A percentile compares a stretch with the other conserved stretches of the same genome.
These are phyloP conservation scores for Penicillium sclerotiorum DNA, from an alignment of 2,329 filamentous ascomycete genomes.

Conservation along the genomic window DNA sequence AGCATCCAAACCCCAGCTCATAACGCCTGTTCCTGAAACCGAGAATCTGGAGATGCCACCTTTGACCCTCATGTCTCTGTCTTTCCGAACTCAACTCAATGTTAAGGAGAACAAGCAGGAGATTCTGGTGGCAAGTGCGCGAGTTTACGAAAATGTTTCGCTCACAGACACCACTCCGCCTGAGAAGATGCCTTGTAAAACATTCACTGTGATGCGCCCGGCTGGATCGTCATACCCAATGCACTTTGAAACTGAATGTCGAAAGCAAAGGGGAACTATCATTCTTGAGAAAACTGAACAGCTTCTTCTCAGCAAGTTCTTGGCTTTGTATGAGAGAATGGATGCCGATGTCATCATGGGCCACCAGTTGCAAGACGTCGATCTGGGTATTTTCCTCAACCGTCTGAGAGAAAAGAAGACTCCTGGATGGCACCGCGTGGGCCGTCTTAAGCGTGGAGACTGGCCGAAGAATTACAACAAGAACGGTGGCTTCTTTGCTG, in stretches of 20 bases:
- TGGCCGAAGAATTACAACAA: constrained; percentile 90
- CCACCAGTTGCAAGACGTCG: constrained; percentile 94
- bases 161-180: constrained; percentile 85
- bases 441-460: constrained; percentile 75
- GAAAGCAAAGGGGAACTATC: constrained; percentile 74
- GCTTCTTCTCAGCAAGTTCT: constrained; percentile 82
- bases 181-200: constrained; percentile 84
- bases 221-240: constrained; percentile 74
- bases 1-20: constrained; percentile 74
- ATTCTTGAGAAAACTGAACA: constrained; percentile 81
- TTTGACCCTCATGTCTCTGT: constrained; percentile 92
- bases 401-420: constrained; percentile 88
- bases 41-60: constrained; percentile 83
- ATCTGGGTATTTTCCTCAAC: constrained; percentile 87
- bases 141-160: constrained; percentile 88
- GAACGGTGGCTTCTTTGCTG: constrained; percentile 86
- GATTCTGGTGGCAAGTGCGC: constrained; percentile 85
- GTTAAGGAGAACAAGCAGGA: constrained; percentile 94
- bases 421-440: constrained; percentile 91
- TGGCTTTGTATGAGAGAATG: constrained; percentile 82
- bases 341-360: constrained; percentile 94
- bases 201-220: constrained; percentile 89
- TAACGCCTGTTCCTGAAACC: constrained; percentile 72
- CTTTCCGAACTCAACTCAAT: constrained; percentile 85
- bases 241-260: constrained; percentile 78